Base-by-base conservation (phyloP, 176 grass and related monocot genomes). In the Coix lacrymajobi region DNA sequence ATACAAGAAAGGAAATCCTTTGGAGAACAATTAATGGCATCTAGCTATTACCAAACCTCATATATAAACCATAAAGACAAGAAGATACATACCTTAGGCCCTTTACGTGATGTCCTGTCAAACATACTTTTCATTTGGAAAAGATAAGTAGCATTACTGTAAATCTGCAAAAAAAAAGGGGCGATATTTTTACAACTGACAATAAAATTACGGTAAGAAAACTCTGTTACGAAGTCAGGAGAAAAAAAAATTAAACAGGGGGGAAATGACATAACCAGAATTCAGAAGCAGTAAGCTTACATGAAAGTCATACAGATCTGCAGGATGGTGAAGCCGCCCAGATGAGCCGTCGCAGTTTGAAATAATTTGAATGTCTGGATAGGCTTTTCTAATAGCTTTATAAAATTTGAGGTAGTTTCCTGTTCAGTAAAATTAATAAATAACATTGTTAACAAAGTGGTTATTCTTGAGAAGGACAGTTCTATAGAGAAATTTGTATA, bases 361-460 rank as follows among this genome's bases (percentile, higher is more conserved):
- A 85, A 98, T 94, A 49, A 98, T 81, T 76, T 95, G 86, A 82
- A 98, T 95, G 33, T 95, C 92, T 65, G 90, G 95, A 77, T 98
- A 95, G 15, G 88, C 86, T 52, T 85, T 57, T 69, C 82, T 84
- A 81, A 93, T 98, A 70, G 92, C 95, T 64, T 86, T 74, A 69
- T 92, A 97, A 28, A 97, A 94, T 75, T 94, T 92, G 39, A 92
- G 72, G 66, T 97, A 97, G 44, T 94, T 97, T 44, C 90, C 95
- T 97, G 74, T 85, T 65, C 30, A 87, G 75, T 10, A 69, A 40
- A 73, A 60, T 30, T 20, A 80, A 4, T 20, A 72, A 7, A 60
- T 19, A 51, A 87, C 19, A 79, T 81, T 44, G 89, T 38, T 1
- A 49, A 15, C 36, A 37, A 37, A 37, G 36, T 37, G 36, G 36